phyloP scores from a whole-genome alignment of 2,329 filamentous ascomycete species.

The Aspergillus fischeri region DNA sequence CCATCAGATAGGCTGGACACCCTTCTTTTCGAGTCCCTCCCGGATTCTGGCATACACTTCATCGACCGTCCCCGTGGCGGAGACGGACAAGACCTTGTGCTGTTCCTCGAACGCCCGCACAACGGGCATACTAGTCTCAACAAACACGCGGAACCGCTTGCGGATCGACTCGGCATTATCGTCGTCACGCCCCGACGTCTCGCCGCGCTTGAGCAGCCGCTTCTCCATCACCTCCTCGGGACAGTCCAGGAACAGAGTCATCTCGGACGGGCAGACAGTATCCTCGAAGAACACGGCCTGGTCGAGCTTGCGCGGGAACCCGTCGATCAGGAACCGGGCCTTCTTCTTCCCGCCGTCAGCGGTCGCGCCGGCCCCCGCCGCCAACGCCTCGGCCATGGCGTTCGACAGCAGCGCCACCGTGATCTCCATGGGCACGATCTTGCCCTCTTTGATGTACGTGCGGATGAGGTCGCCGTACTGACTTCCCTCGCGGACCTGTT shows the following conservation, averaged over 20 bases:
- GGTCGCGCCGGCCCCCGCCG: slow-evolving; percentile 39
- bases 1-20: slow-evolving; percentile 26
- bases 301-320: slow-evolving; percentile 96
- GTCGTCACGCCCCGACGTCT: slow-evolving; percentile 86
- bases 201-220: slow-evolving; percentile 78
- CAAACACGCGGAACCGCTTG: slow-evolving; percentile 91
- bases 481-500: slow-evolving; percentile 80
- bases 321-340: slow-evolving; percentile 70
- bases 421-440: slow-evolving; percentile 98
- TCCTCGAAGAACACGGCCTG: slow-evolving; percentile 93
- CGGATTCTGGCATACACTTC: slow-evolving; percentile 57
- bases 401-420: slow-evolving; percentile 92
- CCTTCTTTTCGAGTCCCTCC: slow-evolving; percentile 44
- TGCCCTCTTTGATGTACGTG: slow-evolving; percentile 87
- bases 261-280: slow-evolving; percentile 73
- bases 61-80: slow-evolving; percentile 65
- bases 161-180: slow-evolving; percentile 94
- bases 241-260: slow-evolving; percentile 93
- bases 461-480: slow-evolving; percentile 92
- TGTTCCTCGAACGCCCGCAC: slow-evolving; percentile 77
- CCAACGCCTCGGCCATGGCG: slow-evolving; percentile 72
- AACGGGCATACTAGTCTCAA: slow-evolving; percentile 97
- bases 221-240: slow-evolving; percentile 83
- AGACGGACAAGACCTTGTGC: slow-evolving; percentile 74
- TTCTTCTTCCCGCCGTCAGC: slow-evolving; percentile 39